Conservation (phyloP, 345 rosid genomes). For the Diplotaxis tenuifolia region DNA sequence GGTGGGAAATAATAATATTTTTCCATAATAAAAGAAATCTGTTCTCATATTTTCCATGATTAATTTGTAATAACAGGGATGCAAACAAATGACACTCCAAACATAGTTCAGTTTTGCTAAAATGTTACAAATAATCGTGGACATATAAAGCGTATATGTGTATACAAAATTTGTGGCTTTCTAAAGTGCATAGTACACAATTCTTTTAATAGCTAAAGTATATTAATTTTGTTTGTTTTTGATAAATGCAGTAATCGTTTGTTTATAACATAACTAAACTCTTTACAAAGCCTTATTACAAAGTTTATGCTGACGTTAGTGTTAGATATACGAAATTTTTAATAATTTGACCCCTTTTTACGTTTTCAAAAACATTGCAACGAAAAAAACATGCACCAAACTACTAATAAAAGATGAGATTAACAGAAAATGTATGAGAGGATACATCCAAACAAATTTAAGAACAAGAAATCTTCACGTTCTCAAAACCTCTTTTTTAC, state of each 20-base stretch:
- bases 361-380: conserved; percentile 13
- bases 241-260: background rate
- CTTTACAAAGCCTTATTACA: background rate
- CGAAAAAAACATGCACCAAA: conserved; percentile 22
- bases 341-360: background rate
- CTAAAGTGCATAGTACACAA: background rate
- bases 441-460: conserved; percentile 7
- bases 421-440: background rate
- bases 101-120: background rate
- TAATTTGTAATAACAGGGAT: background rate
- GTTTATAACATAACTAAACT: background rate
- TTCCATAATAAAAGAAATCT: background rate
- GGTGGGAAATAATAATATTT: background rate
- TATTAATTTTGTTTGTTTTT: background rate
- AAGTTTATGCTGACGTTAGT: background rate
- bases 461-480: conserved; percentile 28
- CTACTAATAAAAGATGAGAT: background rate
- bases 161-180: background rate
- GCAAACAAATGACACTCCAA: background rate
- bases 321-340: background rate
- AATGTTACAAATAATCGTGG: background rate
- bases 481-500: background rate
- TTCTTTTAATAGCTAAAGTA: background rate
- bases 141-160: background rate
- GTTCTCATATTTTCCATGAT: background rate